Percentiles rank a stretch among this genome's conserved stretches.
These are phyloP conservation scores for Thuidium tamariscinum DNA, from an alignment of 225 moss, liverwort and hornwort genomes.

Conservation along the genomic window DNA sequence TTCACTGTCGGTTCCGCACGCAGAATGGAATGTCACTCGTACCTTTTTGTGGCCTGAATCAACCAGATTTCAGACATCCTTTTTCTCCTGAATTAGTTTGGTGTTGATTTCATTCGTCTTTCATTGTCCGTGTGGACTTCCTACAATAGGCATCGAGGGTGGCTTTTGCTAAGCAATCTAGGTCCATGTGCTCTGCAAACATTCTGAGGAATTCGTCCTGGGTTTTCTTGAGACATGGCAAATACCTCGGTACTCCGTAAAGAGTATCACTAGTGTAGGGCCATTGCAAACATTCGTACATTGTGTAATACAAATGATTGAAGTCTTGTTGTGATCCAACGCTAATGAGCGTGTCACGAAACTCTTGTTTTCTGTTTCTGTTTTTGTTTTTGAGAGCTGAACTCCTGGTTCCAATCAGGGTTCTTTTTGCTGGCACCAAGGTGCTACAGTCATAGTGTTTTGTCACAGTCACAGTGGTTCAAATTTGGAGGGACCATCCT, in stretches of 20 bases:
- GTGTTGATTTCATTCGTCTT: not conserved
- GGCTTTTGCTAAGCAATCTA: not conserved
- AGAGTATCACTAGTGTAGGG: not conserved
- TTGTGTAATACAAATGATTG: not conserved
- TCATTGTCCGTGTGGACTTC: not conserved
- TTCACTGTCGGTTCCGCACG: not conserved
- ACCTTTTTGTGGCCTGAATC: not conserved
- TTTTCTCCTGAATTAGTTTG: not conserved
- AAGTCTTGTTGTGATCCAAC: too few relatives aligned
- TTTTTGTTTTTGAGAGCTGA: not conserved
- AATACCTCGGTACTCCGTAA: too few relatives aligned
- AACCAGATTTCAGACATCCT: not conserved
- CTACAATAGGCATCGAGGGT: not conserved
- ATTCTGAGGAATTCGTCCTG: too few relatives aligned
- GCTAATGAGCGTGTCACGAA: not conserved
- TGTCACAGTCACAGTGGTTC: too few relatives aligned
- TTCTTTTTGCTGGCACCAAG: too few relatives aligned
- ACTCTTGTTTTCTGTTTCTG: not conserved
- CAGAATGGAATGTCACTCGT: not conserved
- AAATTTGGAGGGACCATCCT: too few relatives aligned
- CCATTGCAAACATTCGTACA: not conserved
- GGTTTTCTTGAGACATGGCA: not conserved
- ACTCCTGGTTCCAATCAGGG: not conserved
- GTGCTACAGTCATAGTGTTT: too few relatives aligned
- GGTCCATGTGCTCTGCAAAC: not conserved